Evolutionary conservation across 1,284 basidiomycete species (phyloP), one percentile per base, ranked within the genome.

Genomic region (Heliocybe sulcata): DNA sequence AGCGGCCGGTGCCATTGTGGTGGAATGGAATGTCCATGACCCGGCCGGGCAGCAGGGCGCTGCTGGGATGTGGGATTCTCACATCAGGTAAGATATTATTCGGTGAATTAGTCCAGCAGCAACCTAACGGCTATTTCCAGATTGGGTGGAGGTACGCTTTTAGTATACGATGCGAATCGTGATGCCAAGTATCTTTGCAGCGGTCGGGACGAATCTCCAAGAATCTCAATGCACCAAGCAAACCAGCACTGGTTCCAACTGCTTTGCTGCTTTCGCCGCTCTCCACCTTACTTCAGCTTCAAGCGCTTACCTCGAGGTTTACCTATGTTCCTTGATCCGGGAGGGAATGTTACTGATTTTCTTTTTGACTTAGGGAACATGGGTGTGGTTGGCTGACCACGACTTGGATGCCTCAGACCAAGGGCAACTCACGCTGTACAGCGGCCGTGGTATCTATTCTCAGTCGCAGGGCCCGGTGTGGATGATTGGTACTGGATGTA

Each of bases 311-410:
- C 69, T 82, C 48, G 79, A 83, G 72, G 83, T 80, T 45, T 8
- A 2, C 26, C 42, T 11, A 16, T 6, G 38, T n/a, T 42, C 16
- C 38, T n/a, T n/a, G n/a, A n/a, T n/a, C 4, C 12, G n/a, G 38
- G 16, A 42, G 16, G 23, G 3, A 14, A 3, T n/a, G 25, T 27
- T 45, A 38, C 27, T 27, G 10, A 23, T 51, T 19, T 33, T 53
- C 45, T 54, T 33, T 57, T 33, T 53, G n/a, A 20, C 10, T 47
- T 49, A 83, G 76, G 83, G 81, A 50, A 79, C 79, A 8, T 91
- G 88, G 87, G 74, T 88, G 9, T 93, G 91, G 91, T 75, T 81
- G 23, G 87, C 89, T 3, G 89, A 92, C 63, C 90, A 92, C 60
- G 82, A 87, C 56, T 69, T 87, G 23, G 84, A 87, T 60, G 45